Percentiles rank a stretch among this genome's conserved stretches.
Evolutionary conservation across 352 stramenopile genomes (phyloP).

Genomic region (Globisporangium iwayamae): DNA sequence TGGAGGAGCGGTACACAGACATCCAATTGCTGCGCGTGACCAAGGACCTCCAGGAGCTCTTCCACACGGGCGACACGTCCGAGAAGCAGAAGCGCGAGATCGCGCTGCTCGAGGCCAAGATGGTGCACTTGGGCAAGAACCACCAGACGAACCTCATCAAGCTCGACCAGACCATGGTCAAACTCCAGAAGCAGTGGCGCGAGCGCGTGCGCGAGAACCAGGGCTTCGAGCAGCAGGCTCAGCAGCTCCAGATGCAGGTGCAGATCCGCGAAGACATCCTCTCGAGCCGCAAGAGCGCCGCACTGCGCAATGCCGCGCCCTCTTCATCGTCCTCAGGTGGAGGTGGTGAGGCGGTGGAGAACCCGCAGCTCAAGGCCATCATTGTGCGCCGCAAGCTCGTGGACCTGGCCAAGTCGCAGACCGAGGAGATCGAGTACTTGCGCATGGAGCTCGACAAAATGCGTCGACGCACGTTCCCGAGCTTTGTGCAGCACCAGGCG

Average conservation of each 20-base stretch:
- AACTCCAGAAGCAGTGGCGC: constrained; percentile 56
- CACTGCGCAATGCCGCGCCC: constrained; percentile 23
- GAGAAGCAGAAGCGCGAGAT: constrained; percentile 79
- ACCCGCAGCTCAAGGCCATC: constrained; percentile 80
- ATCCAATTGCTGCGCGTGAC: constrained; percentile 92
- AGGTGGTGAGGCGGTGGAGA: constrained; percentile 20
- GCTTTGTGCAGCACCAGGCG: constrained; percentile 67
- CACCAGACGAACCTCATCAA: constrained; percentile 69
- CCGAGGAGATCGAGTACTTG: constrained; percentile 89
- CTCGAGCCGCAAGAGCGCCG: constrained; percentile 56
- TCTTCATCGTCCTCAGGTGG: not conserved
- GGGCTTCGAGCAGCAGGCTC: constrained; percentile 67
- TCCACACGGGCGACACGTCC: constrained; percentile 78
- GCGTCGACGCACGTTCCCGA: constrained; percentile 90
- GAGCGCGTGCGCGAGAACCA: constrained; percentile 83
- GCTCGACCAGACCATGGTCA: constrained; percentile 37
- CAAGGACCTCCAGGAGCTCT: constrained; percentile 90
- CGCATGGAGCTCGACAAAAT: constrained; percentile 89
- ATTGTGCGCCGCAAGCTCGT: constrained; percentile 85
- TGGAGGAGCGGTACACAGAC: constrained; percentile 91
- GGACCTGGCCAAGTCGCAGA: constrained; percentile 87
- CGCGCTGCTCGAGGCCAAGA: constrained; percentile 68
- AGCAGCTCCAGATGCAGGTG: constrained; percentile 78
- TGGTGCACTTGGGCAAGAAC: constrained; percentile 53
- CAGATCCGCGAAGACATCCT: constrained; percentile 88